Evolutionary conservation across 768 basidiomycete species (phyloP).

Genomic region (Amanita phalloides): DNA sequence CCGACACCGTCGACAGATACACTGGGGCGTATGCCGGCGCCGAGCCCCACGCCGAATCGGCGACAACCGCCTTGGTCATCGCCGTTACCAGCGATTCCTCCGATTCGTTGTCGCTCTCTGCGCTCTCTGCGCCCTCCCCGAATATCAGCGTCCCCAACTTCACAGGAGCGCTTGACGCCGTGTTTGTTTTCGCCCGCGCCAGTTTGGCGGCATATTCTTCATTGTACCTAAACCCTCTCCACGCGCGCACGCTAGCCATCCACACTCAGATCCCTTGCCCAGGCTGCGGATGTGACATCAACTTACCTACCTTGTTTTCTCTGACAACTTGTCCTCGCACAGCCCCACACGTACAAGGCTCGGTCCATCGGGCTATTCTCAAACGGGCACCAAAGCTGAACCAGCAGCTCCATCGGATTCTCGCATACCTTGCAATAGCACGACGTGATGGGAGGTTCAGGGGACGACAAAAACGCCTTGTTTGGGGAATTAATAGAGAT

Average conservation of each 20-base stretch:
- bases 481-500: slow-evolving; percentile 33
- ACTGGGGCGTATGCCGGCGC: slow-evolving; percentile 57
- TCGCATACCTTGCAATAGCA: slow-evolving; percentile 66
- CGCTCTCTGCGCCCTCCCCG: slow-evolving; percentile 23
- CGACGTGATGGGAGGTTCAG: slow-evolving; percentile 49
- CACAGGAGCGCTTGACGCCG: slow-evolving; percentile 20
- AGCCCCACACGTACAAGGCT: slow-evolving; percentile 80
- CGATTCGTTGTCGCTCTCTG: slow-evolving; percentile 17
- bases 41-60: slow-evolving; percentile 55
- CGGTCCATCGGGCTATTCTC: slow-evolving; percentile 80
- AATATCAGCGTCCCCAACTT: slow-evolving; percentile 64
- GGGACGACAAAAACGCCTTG: slow-evolving; percentile 65
- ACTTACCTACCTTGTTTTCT: slow-evolving; percentile 68
- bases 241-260: slow-evolving; percentile 60
- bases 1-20: slow-evolving; percentile 66
- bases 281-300: slow-evolving; percentile 3
- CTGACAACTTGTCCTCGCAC: slow-evolving; percentile 61
- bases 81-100: slow-evolving; percentile 47
- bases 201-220: slow-evolving; percentile 67
- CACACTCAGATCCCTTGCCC: neutral
- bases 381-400: slow-evolving; percentile 88
- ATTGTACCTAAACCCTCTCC: slow-evolving; percentile 68
- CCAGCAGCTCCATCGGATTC: slow-evolving; percentile 67
- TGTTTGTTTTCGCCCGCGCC: slow-evolving; percentile 24
- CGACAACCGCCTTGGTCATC: slow-evolving; percentile 40